Conservation (phyloP, 768 basidiomycete species). For the Amanita jacksonii region DNA sequence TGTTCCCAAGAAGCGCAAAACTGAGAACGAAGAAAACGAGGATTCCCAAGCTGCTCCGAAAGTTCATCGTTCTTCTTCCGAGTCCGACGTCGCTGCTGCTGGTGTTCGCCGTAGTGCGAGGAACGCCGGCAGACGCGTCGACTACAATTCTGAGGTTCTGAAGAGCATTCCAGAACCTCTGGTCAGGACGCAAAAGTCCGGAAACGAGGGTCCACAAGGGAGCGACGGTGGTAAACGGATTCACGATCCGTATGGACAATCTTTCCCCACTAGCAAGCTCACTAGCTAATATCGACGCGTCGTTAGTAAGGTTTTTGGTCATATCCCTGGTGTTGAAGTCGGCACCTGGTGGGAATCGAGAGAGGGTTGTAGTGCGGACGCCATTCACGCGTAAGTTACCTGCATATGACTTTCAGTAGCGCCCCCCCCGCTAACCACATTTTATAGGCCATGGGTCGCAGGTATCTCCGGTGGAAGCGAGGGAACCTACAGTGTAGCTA, state of each 20-base stretch:
- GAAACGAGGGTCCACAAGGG: slow-evolving; percentile 28
- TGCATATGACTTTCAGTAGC: too few species aligned
- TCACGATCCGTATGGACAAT: slow-evolving; percentile 42
- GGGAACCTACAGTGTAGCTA: slow-evolving; percentile 78
- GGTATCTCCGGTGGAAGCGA: slow-evolving; percentile 61
- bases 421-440: slow-evolving; percentile 7
- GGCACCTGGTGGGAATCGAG: slow-evolving; percentile 81
- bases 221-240: slow-evolving; percentile 25
- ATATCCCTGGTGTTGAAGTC: slow-evolving; percentile 69
- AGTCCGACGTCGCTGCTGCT: slow-evolving; percentile 17
- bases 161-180: slow-evolving; percentile 25
- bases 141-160: slow-evolving; percentile 41
- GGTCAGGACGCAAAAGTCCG: slow-evolving; percentile 25
- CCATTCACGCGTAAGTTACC: slow-evolving; percentile 74
- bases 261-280: background rate
- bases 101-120: slow-evolving; percentile 59
- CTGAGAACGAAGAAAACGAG: slow-evolving; percentile 9
- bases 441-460: slow-evolving; percentile 64
- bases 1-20: slow-evolving; percentile 33
- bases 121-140: slow-evolving; percentile 45
- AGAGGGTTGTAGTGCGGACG: slow-evolving; percentile 60
- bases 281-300: background rate
- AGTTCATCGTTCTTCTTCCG: slow-evolving; percentile 16
- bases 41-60: slow-evolving; percentile 16
- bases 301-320: slow-evolving; percentile 64